Conservation (phyloP, 139 green algal species). For the Volvox africanus region DNA sequence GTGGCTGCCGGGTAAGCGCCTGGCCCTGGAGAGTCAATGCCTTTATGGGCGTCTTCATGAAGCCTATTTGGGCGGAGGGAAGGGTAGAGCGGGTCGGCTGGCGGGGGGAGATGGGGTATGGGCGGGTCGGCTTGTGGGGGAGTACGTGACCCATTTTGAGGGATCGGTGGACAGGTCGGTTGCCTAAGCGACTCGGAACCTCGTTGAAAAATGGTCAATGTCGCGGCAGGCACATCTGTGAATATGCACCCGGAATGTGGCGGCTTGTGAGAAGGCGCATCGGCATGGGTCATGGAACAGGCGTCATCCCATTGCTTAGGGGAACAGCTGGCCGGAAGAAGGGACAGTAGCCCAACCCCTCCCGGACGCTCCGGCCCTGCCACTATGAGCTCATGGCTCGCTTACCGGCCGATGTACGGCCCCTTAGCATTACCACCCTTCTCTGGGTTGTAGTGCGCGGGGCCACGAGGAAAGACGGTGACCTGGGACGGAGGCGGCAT, state of each 20-base stretch:
- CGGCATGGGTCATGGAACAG: no score
- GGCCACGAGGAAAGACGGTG: constrained; percentile 6
- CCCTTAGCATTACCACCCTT: constrained; percentile 28
- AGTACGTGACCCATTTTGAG: background rate
- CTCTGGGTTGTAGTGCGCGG: constrained; percentile 32
- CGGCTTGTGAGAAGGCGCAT: no score
- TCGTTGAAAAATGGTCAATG: no score
- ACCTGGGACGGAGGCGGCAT: background rate
- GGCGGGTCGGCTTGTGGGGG: background rate
- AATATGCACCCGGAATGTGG: no score
- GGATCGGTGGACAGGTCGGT: background rate
- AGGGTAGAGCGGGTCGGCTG: background rate
- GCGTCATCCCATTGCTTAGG: no score
- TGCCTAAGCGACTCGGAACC: background rate
- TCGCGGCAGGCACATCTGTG: no score
- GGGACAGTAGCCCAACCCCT: no score
- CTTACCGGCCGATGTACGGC: constrained; percentile 32
- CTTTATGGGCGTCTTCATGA: constrained; percentile 5
- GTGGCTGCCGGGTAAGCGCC: background rate
- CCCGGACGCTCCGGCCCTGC: no score
- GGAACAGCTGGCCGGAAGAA: no score
- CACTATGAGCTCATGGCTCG: background rate
- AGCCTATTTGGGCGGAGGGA: background rate
- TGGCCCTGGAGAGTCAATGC: constrained; percentile 34
- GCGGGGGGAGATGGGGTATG: background rate